These are phyloP conservation scores for Clavispora santaluciae DNA, from an alignment of 805 yeast species.

Conservation along the genomic window DNA sequence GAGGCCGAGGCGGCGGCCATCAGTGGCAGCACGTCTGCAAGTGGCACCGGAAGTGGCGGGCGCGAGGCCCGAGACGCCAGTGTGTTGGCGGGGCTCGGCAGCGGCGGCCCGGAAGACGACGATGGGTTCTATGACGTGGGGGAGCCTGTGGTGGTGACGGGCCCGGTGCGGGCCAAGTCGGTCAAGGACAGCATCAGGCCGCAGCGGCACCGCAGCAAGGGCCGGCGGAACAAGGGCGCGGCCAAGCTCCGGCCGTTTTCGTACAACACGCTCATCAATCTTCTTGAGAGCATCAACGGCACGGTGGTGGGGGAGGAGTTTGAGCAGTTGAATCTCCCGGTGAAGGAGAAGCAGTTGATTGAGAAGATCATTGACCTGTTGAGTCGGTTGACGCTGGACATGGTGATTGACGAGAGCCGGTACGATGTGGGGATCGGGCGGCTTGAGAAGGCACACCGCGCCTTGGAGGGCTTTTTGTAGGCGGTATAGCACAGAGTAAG, in stretches of 20 bases:
- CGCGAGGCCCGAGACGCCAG: too few species aligned
- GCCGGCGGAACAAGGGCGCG: constrained; percentile 10
- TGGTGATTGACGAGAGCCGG: constrained; percentile 79
- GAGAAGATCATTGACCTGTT: constrained; percentile 85
- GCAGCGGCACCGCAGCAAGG: constrained; percentile 14
- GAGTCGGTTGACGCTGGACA: constrained; percentile 82
- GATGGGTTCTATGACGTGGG: constrained; percentile 36
- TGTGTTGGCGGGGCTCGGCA: too few species aligned
- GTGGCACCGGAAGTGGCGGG: too few species aligned
- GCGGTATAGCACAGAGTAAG: background rate
- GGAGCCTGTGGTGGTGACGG: constrained; percentile 29
- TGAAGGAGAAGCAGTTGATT: constrained; percentile 69
- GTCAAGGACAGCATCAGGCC: constrained; percentile 27
- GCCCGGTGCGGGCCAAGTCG: constrained; percentile 30
- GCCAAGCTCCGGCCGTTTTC: constrained; percentile 27
- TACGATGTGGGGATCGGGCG: constrained; percentile 77
- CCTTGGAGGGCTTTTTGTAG: constrained; percentile 70
- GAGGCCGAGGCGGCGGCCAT: background rate
- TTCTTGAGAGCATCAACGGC: constrained; percentile 56
- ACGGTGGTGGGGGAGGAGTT: constrained; percentile 67
- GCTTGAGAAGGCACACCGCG: constrained; percentile 75
- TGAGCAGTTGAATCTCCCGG: constrained; percentile 64
- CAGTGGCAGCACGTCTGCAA: background rate
- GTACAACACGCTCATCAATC: constrained; percentile 43
- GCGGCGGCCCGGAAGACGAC: too few species aligned